Evolutionary conservation across 441 rosid genomes (phyloP).

Genomic region (Euphorbia corollata): DNA sequence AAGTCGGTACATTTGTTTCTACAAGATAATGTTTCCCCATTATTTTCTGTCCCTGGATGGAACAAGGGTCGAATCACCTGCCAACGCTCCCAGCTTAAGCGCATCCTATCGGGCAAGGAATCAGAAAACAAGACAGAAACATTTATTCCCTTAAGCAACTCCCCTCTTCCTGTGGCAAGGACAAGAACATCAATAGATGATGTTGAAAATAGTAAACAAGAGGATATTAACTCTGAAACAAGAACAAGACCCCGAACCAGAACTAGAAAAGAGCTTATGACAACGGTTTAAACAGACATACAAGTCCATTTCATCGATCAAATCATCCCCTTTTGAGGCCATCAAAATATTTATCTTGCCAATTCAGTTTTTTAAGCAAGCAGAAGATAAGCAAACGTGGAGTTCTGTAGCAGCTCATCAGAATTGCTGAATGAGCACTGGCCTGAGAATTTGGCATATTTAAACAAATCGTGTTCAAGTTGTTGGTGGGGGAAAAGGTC

Average conservation of each 20-base stretch:
- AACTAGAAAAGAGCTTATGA: conserved; percentile 44
- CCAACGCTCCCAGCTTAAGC: conserved; percentile 74
- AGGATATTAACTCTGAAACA: conserved; percentile 25
- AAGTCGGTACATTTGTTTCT: conserved; percentile 62
- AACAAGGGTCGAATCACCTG: conserved; percentile 82
- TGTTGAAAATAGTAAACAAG: conserved; percentile 23
- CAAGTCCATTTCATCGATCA: neutral
- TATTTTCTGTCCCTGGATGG: conserved; percentile 72
- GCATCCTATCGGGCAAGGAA: conserved; percentile 36
- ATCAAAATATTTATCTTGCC: conserved; percentile 18
- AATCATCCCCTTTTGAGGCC: conserved; percentile 5
- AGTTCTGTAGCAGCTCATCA: conserved; percentile 10
- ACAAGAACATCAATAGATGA: conserved; percentile 31
- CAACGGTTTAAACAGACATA: conserved; percentile 32
- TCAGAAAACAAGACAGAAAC: conserved; percentile 34
- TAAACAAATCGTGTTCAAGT: neutral
- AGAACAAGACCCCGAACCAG: conserved; percentile 18
- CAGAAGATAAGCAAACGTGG: neutral
- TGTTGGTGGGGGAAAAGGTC: conserved; percentile 9
- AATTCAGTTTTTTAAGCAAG: conserved; percentile 9
- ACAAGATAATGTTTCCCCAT: conserved; percentile 56
- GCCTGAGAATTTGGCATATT: neutral
- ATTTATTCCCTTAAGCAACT: conserved; percentile 48
- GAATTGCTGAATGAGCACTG: conserved; percentile 2
- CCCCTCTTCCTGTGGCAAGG: conserved; percentile 36